Evolutionary conservation across 768 basidiomycete species (phyloP), one percentile per base, ranked within the genome.

Genomic region (Xerocomellus dryophilus): DNA sequence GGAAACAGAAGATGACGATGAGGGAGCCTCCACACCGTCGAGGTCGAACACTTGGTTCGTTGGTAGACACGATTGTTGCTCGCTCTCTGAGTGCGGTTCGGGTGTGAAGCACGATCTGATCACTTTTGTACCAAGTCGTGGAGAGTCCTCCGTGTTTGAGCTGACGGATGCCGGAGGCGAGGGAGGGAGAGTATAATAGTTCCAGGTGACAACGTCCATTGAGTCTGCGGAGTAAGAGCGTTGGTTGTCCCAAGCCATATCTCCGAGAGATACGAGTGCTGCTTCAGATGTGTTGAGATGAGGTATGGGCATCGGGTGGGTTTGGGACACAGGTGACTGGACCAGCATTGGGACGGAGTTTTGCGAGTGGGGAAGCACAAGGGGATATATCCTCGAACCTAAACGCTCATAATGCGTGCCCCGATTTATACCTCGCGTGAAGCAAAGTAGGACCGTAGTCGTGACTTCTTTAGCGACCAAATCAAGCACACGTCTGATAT

Each of bases 31-130:
- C 27, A 64, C 60, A 3, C 27, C 31, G 25, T 75, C 69, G 4
- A 77, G 71, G 68, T 88, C 86, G 69, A 89, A 90, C 61, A 89
- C 76, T 72, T 89, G 83, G 67, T 82, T 81, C 15, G 87, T 89
- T 32, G 87, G 79, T 14, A 89, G 68, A 64, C 85, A 89, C 39
- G 81, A 71, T 51, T 73, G 70, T 54, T 76, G 78, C 49, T 80
- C 77, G 51, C 73, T 65, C 21, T 81, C 78, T 17, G 74, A 69
- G 25, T 50, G 58, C 11, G 68, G 57, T 57, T 81, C 81, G 5
- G 80, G 76, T 56, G 73, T 74, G 63, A 74, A 71, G 57, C 76
- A 77, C 55, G 78, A 75, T 67, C 77, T 80, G 74, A 85, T 80
- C 63, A 80, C 73, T 45, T 72, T 73, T 14, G 68, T n/a, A 6